phyloP scores from a whole-genome alignment of 179 eudicot species.

The Beta macrorhiza region DNA sequence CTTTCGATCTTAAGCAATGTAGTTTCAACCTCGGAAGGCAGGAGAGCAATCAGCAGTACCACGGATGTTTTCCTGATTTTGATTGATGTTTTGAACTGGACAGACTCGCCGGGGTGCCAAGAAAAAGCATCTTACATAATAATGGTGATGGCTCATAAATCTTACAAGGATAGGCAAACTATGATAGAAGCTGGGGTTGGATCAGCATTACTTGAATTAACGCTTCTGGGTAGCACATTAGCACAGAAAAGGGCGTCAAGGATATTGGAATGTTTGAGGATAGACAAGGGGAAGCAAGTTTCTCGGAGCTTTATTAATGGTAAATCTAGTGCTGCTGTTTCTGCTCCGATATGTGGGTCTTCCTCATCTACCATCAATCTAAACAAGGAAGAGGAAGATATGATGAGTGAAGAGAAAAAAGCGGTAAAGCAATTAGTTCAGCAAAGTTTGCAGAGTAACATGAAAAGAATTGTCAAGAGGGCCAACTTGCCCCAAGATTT shows the following conservation, averaged over 20 bases:
- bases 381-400: slow-evolving; percentile 42
- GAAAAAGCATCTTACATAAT: slow-evolving; percentile 76
- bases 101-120: slow-evolving; percentile 82
- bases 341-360: slow-evolving; percentile 70
- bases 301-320: slow-evolving; percentile 33
- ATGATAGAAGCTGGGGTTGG: slow-evolving; percentile 72
- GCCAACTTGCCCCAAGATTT: slow-evolving; percentile 89
- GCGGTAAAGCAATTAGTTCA: slow-evolving; percentile 88
- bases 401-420: slow-evolving; percentile 80
- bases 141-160: slow-evolving; percentile 91
- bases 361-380: slow-evolving; percentile 31
- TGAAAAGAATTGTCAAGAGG: slow-evolving; percentile 82
- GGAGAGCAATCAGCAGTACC: slow-evolving; percentile 47
- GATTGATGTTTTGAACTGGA: slow-evolving; percentile 80
- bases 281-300: slow-evolving; percentile 73
- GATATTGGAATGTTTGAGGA: slow-evolving; percentile 68
- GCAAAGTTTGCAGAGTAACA: slow-evolving; percentile 83
- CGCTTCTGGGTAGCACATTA: slow-evolving; percentile 76
- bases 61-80: slow-evolving; percentile 52
- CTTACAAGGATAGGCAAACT: slow-evolving; percentile 57
- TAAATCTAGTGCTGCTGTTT: slow-evolving; percentile 37
- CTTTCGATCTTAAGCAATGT: slow-evolving; percentile 74
- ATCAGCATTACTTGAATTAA: slow-evolving; percentile 76
- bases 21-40: slow-evolving; percentile 60
- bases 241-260: slow-evolving; percentile 90